phyloP scores from a whole-genome alignment of 371 early-diverging fungal genomes.

The Syncephalastrum racemosum region DNA sequence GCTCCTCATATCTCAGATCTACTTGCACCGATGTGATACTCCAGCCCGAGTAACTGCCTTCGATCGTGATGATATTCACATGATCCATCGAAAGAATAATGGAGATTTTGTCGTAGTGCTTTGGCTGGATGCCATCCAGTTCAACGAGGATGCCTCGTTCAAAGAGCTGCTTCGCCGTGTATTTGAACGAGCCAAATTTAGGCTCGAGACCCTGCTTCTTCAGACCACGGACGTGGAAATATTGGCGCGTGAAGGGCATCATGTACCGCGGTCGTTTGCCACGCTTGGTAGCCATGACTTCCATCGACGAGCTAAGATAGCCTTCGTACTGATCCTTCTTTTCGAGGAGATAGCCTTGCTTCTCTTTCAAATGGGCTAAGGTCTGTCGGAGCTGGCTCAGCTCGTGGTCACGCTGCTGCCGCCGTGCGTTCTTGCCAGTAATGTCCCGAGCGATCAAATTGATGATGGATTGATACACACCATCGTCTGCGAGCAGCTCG shows the following conservation, averaged over 20 bases:
- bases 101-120: constrained; percentile 86
- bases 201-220: constrained; percentile 87
- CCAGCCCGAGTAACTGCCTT: constrained; percentile 80
- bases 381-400: constrained; percentile 74
- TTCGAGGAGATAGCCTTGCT: constrained; percentile 74
- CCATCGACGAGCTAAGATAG: constrained; percentile 88
- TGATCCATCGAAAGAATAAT: constrained; percentile 92
- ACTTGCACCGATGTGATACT: constrained; percentile 74
- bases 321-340: constrained; percentile 88
- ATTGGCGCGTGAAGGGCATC: constrained; percentile 89
- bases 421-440: constrained; percentile 87
- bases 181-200: constrained; percentile 97
- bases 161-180: constrained; percentile 89
- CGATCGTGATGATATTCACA: constrained; percentile 86
- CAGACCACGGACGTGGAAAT: constrained; percentile 87
- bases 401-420: constrained; percentile 77
- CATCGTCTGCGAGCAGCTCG: constrained; percentile 28
- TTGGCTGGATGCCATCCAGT: constrained; percentile 76
- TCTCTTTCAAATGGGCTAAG: constrained; percentile 78
- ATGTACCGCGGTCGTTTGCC: constrained; percentile 72
- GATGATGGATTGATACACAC: constrained; percentile 86
- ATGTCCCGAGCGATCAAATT: constrained; percentile 92
- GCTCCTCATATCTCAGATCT: constrained; percentile 88
- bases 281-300: constrained; percentile 80
- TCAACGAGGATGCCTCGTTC: constrained; percentile 91